Evolutionary conservation across 2,329 filamentous ascomycete species (phyloP).

Genomic region (Fusarium sp.): DNA sequence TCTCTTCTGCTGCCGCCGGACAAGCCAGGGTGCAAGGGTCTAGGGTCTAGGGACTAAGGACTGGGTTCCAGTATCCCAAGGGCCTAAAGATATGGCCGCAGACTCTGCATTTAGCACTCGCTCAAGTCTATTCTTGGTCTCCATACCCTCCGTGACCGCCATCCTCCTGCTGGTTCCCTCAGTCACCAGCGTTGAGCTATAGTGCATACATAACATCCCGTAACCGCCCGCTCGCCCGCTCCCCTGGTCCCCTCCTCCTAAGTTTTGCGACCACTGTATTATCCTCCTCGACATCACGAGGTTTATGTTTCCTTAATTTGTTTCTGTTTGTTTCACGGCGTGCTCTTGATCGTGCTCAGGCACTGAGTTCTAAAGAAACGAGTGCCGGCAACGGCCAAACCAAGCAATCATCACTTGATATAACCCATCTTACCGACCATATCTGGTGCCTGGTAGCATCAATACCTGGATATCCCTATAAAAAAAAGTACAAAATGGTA

Average conservation of each 20-base stretch:
- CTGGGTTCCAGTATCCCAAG: slow-evolving; percentile 30
- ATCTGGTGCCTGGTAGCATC: slow-evolving; percentile 37
- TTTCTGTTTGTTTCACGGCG: slow-evolving; percentile 49
- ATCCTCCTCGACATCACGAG: slow-evolving; percentile 50
- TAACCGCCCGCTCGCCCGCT: slow-evolving; percentile 56
- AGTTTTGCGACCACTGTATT: slow-evolving; percentile 56
- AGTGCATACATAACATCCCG: slow-evolving; percentile 62
- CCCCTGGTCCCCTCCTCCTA: slow-evolving; percentile 51
- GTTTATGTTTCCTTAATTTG: slow-evolving; percentile 45
- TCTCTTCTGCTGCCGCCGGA: slow-evolving; percentile 23
- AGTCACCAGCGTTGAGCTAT: slow-evolving; percentile 39
- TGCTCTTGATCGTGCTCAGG: slow-evolving; percentile 34
- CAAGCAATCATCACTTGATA: slow-evolving; percentile 34
- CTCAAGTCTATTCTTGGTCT: slow-evolving; percentile 46
- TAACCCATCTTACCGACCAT: slow-evolving; percentile 25
- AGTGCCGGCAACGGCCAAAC: slow-evolving; percentile 55
- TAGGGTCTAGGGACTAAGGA: slow-evolving; percentile 34
- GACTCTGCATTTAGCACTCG: slow-evolving; percentile 31
- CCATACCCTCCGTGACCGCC: slow-evolving; percentile 41
- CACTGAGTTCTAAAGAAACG: slow-evolving; percentile 43
- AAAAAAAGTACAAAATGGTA: slow-evolving; percentile 50
- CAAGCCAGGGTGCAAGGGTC: slow-evolving; percentile 34
- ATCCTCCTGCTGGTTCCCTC: slow-evolving; percentile 40
- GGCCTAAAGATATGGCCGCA: slow-evolving; percentile 35
- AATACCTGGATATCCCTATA: slow-evolving; percentile 11